These are phyloP conservation scores for Fagus crenata DNA, from an alignment of 306 rosid genomes.

Conservation along the genomic window DNA sequence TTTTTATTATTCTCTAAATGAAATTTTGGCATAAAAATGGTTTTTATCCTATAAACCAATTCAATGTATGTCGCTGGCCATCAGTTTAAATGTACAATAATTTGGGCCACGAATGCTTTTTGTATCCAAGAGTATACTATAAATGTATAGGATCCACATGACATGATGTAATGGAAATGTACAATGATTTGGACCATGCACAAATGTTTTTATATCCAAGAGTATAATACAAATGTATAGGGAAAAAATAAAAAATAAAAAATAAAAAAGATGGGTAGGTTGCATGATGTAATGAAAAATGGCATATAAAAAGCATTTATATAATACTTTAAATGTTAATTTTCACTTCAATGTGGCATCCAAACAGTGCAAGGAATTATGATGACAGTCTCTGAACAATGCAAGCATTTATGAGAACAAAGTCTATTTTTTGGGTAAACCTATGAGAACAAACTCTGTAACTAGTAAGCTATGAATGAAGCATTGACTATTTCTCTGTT, in stretches of 20 bases:
- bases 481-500: slow-evolving; percentile 13
- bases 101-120: not conserved
- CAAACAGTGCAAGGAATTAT: not conserved
- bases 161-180: too few relatives aligned
- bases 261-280: too few relatives aligned
- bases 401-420: not conserved
- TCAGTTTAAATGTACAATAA: not conserved
- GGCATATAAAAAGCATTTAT: too few relatives aligned
- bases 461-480: not conserved
- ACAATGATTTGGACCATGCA: too few relatives aligned
- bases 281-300: too few relatives aligned
- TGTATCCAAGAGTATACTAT: not conserved
- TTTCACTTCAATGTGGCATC: not conserved
- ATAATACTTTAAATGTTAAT: too few relatives aligned
- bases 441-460: too few relatives aligned
- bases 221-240: not conserved
- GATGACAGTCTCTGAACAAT: not conserved
- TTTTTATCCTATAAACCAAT: not conserved
- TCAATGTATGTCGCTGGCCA: not conserved
- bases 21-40: too few relatives aligned
- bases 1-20: not conserved
- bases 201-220: too few relatives aligned
- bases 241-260: too few relatives aligned
- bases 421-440: not conserved
- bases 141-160: not conserved